phyloP scores from a whole-genome alignment of 2,329 filamentous ascomycete species.

The Hypocrella siamensis region DNA sequence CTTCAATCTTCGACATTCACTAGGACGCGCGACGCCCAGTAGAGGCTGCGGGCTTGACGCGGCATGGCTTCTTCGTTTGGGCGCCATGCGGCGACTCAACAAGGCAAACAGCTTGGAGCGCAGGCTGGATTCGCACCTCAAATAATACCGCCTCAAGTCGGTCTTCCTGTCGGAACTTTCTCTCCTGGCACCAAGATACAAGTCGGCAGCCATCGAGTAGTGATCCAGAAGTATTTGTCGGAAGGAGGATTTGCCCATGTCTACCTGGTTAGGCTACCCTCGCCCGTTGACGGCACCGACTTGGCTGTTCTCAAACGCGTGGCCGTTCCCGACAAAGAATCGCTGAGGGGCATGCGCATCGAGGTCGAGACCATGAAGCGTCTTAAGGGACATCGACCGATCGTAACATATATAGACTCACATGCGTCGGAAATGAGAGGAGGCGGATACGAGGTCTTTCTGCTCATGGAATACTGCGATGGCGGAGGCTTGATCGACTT shows the following conservation, averaged over 20 bases:
- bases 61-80: slow-evolving; percentile 22
- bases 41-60: background rate
- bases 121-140: slow-evolving; percentile 28
- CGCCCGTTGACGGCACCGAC: slow-evolving; percentile 62
- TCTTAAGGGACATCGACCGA: slow-evolving; percentile 86
- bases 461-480: slow-evolving; percentile 95
- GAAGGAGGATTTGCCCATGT: slow-evolving; percentile 98
- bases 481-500: slow-evolving; percentile 96
- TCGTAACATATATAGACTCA: slow-evolving; percentile 96
- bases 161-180: slow-evolving; percentile 70
- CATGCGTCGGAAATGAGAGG: slow-evolving; percentile 88
- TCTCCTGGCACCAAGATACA: slow-evolving; percentile 90
- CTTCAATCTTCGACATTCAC: too few species aligned
- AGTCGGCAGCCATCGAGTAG: slow-evolving; percentile 78
- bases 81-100: slow-evolving; percentile 15
- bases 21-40: background rate
- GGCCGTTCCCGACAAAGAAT: slow-evolving; percentile 89
- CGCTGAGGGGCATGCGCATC: slow-evolving; percentile 87
- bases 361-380: slow-evolving; percentile 99
- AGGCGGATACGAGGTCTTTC: slow-evolving; percentile 91
- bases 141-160: slow-evolving; percentile 5
- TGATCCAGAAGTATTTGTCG: slow-evolving; percentile 94
- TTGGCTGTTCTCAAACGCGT: slow-evolving; percentile 84
- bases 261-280: slow-evolving; percentile 80
- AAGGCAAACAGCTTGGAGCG: slow-evolving; percentile 17